Evolutionary conservation across 148 eudicot genomes (phyloP).

Genomic region (Vaccinium macrocarpon): DNA sequence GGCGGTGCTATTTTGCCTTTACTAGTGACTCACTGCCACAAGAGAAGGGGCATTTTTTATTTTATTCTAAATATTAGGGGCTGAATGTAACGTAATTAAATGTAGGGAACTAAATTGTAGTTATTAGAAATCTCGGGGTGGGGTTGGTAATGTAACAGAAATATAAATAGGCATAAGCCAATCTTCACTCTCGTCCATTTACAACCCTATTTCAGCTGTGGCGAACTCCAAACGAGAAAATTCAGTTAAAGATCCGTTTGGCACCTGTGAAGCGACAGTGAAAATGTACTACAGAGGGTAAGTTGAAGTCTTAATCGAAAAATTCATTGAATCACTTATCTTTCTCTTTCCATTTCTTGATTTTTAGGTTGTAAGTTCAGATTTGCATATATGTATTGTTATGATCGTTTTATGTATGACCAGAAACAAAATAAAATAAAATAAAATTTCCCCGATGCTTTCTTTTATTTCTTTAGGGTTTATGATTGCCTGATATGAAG

Average conservation of each 20-base stretch:
- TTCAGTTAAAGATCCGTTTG: neutral
- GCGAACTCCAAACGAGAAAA: neutral
- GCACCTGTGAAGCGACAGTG: neutral
- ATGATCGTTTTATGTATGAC: no score
- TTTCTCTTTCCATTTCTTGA: neutral
- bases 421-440: no score
- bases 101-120: neutral
- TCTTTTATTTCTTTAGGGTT: no score
- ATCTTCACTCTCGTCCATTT: neutral
- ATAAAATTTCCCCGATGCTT: no score
- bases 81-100: neutral
- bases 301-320: neutral
- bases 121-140: neutral
- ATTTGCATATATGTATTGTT: no score
- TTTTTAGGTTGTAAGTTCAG: neutral
- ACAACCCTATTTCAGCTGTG: neutral
- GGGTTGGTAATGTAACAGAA: neutral
- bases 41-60: neutral
- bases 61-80: neutral
- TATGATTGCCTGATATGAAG: neutral
- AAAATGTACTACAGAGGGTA: slow-evolving; percentile 10
- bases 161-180: neutral
- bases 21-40: neutral
- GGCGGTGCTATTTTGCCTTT: no score
- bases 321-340: neutral